phyloP scores from a whole-genome alignment of 371 early-diverging fungal genomes.

The Gilbertella persicaria region DNA sequence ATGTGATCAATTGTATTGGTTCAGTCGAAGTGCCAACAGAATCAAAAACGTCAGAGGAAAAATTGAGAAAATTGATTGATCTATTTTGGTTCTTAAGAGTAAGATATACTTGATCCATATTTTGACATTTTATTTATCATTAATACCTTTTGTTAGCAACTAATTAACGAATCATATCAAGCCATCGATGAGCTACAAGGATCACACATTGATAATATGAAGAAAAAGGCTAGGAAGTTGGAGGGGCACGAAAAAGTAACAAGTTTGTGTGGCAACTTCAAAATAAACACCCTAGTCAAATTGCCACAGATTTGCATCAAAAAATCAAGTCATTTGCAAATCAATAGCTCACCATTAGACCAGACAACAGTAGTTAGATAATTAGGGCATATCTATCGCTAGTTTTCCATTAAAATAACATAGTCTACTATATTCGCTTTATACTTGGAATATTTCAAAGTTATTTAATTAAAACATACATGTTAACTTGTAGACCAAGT shows the following conservation, averaged over 20 bases:
- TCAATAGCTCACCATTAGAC: constrained; percentile 16
- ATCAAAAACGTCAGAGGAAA: constrained; percentile 24
- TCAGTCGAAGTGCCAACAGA: constrained; percentile 24
- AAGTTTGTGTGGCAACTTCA: constrained; percentile 22
- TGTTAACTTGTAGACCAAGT: constrained; percentile 23
- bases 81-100: constrained; percentile 23
- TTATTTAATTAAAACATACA: constrained; percentile 22
- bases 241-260: constrained; percentile 17
- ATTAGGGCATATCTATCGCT: constrained; percentile 24
- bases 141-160: constrained; percentile 22
- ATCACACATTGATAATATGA: constrained; percentile 26
- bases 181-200: constrained; percentile 20
- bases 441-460: constrained; percentile 25
- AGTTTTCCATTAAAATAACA: constrained; percentile 23
- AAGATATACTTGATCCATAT: constrained; percentile 26
- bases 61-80: constrained; percentile 23
- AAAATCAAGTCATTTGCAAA: constrained; percentile 21
- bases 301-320: constrained; percentile 21
- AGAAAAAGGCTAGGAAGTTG: constrained; percentile 23
- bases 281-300: constrained; percentile 19
- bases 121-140: constrained; percentile 22
- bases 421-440: constrained; percentile 22
- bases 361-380: constrained; percentile 22
- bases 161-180: constrained; percentile 21
- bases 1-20: constrained; percentile 20